phyloP scores from a whole-genome alignment of 208 protist genomes.

The Trypanosoma avium region DNA sequence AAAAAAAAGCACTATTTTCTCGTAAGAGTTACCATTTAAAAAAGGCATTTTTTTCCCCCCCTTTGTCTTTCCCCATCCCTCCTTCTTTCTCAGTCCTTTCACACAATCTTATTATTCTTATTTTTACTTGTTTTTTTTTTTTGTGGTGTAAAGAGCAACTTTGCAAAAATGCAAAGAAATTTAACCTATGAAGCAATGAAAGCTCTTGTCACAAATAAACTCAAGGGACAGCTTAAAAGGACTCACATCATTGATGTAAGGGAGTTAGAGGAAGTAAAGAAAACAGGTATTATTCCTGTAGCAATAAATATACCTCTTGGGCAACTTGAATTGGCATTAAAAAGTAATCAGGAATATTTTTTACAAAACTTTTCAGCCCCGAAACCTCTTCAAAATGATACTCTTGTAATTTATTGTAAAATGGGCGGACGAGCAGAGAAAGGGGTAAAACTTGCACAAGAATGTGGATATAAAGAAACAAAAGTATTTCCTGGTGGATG shows the following conservation, averaged over 20 bases:
- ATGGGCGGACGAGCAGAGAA: slow-evolving; percentile 52
- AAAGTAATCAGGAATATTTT: slow-evolving; percentile 45
- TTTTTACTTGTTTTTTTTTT: neutral
- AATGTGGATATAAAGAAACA: slow-evolving; percentile 53
- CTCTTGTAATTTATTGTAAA: slow-evolving; percentile 73
- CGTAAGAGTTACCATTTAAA: too few relatives aligned
- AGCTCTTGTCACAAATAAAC: slow-evolving; percentile 51
- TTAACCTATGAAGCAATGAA: slow-evolving; percentile 60
- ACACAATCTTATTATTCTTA: too few relatives aligned
- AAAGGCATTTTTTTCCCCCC: too few relatives aligned
- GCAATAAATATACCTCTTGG: slow-evolving; percentile 64
- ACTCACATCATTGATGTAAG: slow-evolving; percentile 70
- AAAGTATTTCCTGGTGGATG: slow-evolving; percentile 75
- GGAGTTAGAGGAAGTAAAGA: slow-evolving; percentile 42
- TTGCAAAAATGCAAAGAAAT: slow-evolving; percentile 47
- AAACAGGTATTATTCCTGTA: slow-evolving; percentile 51
- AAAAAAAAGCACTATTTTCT: neutral
- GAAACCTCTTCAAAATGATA: slow-evolving; percentile 46
- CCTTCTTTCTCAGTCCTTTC: too few relatives aligned
- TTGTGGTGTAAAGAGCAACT: too few relatives aligned
- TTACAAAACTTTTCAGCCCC: slow-evolving; percentile 29
- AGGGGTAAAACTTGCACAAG: slow-evolving; percentile 33
- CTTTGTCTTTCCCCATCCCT: too few relatives aligned
- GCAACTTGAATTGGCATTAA: slow-evolving; percentile 47
- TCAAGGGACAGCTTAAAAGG: slow-evolving; percentile 14